Conservation (phyloP, 163 green algal species). For the Scenedesmus sp. region DNA sequence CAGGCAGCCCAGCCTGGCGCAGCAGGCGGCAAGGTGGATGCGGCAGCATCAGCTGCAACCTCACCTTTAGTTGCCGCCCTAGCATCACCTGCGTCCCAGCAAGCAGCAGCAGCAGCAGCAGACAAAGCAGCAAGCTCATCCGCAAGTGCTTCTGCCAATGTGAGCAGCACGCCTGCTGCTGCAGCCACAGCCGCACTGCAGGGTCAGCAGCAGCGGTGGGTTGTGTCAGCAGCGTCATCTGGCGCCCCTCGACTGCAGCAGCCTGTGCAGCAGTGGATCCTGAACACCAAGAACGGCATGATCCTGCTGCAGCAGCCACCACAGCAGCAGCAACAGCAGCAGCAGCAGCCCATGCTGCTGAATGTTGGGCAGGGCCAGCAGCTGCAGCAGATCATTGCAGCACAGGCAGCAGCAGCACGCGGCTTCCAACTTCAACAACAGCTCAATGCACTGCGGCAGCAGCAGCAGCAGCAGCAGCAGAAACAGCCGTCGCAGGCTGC, state of each 20-base stretch:
- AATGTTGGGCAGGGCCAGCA: neutral
- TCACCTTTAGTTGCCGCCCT: neutral
- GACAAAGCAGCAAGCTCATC: neutral
- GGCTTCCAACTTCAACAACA: neutral
- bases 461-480: slow-evolving; percentile 26
- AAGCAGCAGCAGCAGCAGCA: neutral
- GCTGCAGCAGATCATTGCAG: slow-evolving; percentile 3
- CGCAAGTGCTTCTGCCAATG: neutral
- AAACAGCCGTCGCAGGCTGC: neutral
- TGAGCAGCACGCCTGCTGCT: neutral
- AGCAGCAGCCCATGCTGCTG: neutral
- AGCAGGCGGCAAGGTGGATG: neutral
- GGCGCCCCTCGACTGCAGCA: neutral
- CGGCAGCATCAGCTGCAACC: neutral
- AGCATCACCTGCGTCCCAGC: neutral
- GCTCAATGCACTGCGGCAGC: neutral
- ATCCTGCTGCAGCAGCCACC: neutral
- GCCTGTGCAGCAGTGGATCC: neutral
- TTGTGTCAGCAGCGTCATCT: neutral
- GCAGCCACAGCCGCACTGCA: neutral
- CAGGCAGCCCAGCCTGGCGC: neutral
- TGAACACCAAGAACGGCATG: neutral
- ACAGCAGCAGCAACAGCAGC: slow-evolving; percentile 25
- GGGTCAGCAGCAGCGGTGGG: neutral
- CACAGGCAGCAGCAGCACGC: neutral